phyloP scores from a whole-genome alignment of 2,329 filamentous ascomycete species.

The Aspergillus sp. region DNA sequence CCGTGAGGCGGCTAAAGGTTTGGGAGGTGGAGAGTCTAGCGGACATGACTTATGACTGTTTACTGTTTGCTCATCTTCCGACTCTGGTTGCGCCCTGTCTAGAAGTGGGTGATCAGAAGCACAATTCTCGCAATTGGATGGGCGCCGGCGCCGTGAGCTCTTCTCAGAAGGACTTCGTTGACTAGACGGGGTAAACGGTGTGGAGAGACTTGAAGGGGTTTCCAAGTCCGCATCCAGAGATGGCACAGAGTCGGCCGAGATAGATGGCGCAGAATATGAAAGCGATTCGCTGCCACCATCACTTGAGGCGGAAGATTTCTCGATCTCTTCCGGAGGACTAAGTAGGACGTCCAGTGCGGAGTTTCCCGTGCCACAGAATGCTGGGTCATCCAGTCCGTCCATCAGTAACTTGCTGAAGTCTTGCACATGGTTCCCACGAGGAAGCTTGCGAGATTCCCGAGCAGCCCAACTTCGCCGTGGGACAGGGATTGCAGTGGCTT shows the following conservation, averaged over 20 bases:
- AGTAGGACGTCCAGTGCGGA: constrained; percentile 57
- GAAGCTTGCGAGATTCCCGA: constrained; percentile 39
- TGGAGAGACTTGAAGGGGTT: constrained; percentile 46
- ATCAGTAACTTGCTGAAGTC: constrained; percentile 59
- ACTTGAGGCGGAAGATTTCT: constrained; percentile 41
- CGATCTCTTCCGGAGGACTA: constrained; percentile 50
- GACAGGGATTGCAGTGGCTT: constrained; percentile 60
- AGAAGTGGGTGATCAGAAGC: constrained; percentile 58
- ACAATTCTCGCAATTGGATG: constrained; percentile 56
- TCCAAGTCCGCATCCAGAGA: constrained; percentile 53
- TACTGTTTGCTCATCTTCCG: constrained; percentile 14
- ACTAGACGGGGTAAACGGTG: constrained; percentile 43
- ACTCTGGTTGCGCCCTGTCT: constrained; percentile 32
- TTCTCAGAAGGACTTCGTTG: constrained; percentile 39
- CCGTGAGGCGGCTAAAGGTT: constrained; percentile 29
- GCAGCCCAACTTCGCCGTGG: constrained; percentile 43
- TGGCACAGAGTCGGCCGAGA: constrained; percentile 59
- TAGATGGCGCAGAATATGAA: constrained; percentile 47
- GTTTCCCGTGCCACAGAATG: constrained; percentile 41
- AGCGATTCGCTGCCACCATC: constrained; percentile 46
- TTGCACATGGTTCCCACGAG: constrained; percentile 43
- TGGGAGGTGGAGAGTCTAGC: constrained; percentile 9
- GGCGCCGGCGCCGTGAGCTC: constrained; percentile 48
- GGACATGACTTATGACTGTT: constrained; percentile 11
- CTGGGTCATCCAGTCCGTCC: constrained; percentile 50